Conservation (phyloP, 176 grass and related monocot species). For the Carex pumila region DNA sequence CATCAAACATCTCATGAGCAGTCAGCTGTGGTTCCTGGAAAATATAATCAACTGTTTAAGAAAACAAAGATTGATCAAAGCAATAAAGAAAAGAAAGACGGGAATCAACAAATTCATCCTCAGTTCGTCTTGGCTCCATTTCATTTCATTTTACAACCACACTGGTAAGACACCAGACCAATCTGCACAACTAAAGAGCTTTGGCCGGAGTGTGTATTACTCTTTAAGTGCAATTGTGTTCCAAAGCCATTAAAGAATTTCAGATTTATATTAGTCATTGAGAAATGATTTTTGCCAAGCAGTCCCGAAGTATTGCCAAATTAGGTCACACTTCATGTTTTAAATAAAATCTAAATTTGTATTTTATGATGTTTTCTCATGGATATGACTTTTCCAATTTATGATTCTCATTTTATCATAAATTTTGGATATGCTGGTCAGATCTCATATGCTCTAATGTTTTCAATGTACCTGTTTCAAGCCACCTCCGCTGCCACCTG, state of each 20-base stretch:
- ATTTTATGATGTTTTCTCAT: neutral
- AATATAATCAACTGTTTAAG: constrained; percentile 10
- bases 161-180: neutral
- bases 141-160: neutral
- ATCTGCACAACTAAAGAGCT: neutral
- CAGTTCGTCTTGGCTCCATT: neutral
- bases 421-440: neutral
- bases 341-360: neutral
- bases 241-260: neutral
- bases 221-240: neutral
- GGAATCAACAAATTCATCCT: constrained; percentile 3
- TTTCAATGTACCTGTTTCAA: constrained; percentile 62
- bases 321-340: neutral
- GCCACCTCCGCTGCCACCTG: constrained; percentile 63
- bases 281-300: neutral
- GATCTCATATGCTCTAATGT: neutral
- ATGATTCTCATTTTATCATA: constrained; percentile 1
- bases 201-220: neutral
- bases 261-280: neutral
- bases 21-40: constrained; percentile 90
- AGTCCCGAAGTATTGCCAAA: neutral
- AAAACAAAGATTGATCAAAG: neutral
- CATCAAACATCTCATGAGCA: constrained; percentile 57
- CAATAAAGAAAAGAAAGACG: neutral
- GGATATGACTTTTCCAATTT: neutral